Evolutionary conservation across 306 rosid genomes (phyloP).

Genomic region (Begonia fuchsioides): DNA sequence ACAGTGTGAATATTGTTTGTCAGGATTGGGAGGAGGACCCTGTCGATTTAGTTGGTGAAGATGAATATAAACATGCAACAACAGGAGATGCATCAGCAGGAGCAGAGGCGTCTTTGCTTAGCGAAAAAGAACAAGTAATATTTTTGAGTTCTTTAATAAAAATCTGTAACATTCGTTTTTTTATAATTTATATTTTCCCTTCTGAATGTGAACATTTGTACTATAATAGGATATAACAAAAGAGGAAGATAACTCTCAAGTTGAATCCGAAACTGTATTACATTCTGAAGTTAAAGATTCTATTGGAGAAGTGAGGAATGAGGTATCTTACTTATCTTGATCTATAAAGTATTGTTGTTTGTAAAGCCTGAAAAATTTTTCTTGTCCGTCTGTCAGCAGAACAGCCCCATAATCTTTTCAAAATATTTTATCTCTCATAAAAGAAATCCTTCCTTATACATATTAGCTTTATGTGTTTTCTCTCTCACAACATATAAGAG

Average conservation of each 20-base stretch:
- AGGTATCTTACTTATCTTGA: constrained; percentile 14
- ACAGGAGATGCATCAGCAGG: constrained; percentile 21
- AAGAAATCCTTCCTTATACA: too few relatives aligned
- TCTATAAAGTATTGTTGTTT: background rate
- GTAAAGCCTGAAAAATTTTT: background rate
- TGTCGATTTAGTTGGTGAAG: constrained; percentile 19
- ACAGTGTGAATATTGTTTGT: constrained; percentile 9
- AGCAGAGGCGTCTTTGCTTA: constrained; percentile 19
- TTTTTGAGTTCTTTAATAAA: constrained; percentile 6
- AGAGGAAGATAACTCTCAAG: constrained; percentile 28
- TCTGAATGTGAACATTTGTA: constrained; percentile 1
- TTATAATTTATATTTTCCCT: constrained; percentile 3
- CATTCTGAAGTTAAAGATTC: constrained; percentile 30
- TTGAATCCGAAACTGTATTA: constrained; percentile 28
- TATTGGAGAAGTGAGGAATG: constrained; percentile 24
- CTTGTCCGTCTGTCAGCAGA: background rate
- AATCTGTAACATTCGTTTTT: constrained; percentile 1
- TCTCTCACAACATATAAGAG: background rate
- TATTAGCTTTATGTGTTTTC: background rate
- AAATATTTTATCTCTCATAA: too few relatives aligned
- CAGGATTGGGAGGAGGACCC: constrained; percentile 32
- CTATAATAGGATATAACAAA: constrained; percentile 27
- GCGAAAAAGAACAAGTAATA: constrained; percentile 41
- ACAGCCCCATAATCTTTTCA: background rate
- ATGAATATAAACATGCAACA: constrained; percentile 22